Conservation (phyloP, 169 alveolate genomes). For the Eimeria acervulina region DNA sequence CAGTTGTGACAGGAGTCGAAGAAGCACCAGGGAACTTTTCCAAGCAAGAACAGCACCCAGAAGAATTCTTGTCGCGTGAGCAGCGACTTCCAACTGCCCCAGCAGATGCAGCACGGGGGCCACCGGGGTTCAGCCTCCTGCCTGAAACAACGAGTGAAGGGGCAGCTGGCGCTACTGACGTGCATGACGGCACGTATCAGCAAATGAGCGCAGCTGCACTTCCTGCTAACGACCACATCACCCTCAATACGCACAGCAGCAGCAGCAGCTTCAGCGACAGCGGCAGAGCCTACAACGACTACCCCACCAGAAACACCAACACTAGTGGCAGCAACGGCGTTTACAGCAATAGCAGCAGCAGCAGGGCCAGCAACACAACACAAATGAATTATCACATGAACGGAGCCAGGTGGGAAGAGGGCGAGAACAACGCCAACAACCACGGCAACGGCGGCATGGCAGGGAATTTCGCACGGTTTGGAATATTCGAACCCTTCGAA, state of each 20-base stretch:
- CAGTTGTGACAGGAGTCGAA: not conserved
- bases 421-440: not conserved
- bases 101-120: conserved; percentile 45
- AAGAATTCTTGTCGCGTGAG: conserved; percentile 9
- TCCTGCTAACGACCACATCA: not conserved
- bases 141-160: not conserved
- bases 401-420: not conserved
- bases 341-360: conserved; percentile 2
- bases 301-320: conserved; percentile 21
- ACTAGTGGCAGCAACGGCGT: not conserved
- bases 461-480: not conserved
- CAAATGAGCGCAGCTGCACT: not conserved
- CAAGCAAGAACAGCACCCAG: not conserved
- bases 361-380: not conserved
- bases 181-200: not conserved
- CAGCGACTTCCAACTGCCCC: conserved; percentile 7
- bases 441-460: not conserved
- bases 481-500: not conserved
- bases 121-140: conserved; percentile 16
- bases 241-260: not conserved
- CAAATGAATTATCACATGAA: not conserved
- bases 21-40: not conserved
- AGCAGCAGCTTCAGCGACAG: not conserved
- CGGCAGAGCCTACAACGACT: not conserved
- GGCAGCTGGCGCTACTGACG: not conserved